A percentile compares a stretch with the other conserved stretches of the same genome.
phyloP scores from a whole-genome alignment of 1,139 yeast species.

The Komagataea norvegica region DNA sequence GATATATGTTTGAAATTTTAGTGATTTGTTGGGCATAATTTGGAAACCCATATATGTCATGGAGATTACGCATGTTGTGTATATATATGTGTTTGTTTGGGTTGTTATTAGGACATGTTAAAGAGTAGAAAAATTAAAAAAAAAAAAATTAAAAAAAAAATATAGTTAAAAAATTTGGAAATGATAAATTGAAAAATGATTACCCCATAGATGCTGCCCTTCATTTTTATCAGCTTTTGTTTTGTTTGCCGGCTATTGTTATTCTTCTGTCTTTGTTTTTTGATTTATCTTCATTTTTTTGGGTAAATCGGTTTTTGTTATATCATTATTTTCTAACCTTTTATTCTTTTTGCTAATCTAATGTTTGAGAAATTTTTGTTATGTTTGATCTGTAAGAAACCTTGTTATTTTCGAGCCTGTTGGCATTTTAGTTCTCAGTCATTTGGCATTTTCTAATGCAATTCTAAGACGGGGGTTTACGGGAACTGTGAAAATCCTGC shows the following conservation, averaged over 20 bases:
- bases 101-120: neutral
- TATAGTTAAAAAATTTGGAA: neutral
- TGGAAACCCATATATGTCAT: neutral
- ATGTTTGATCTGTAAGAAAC: no score
- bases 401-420: no score
- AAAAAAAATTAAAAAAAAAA: neutral
- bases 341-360: conserved; percentile 9
- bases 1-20: neutral
- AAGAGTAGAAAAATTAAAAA: neutral
- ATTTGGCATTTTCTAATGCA: no score
- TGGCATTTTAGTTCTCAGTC: no score
- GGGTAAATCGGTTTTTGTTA: conserved; percentile 6
- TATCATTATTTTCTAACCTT: conserved; percentile 6
- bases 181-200: neutral
- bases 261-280: conserved; percentile 1
- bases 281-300: conserved; percentile 3
- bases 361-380: conserved; percentile 8
- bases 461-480: no score
- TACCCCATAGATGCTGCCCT: neutral
- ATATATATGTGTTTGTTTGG: neutral
- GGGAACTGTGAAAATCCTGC: no score
- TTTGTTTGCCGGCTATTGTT: neutral
- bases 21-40: neutral
- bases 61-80: neutral
- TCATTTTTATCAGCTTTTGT: neutral